These are phyloP conservation scores for Apophysomyces sp. DNA, from an alignment of 371 early-diverging fungal genomes.

Conservation along the genomic window DNA sequence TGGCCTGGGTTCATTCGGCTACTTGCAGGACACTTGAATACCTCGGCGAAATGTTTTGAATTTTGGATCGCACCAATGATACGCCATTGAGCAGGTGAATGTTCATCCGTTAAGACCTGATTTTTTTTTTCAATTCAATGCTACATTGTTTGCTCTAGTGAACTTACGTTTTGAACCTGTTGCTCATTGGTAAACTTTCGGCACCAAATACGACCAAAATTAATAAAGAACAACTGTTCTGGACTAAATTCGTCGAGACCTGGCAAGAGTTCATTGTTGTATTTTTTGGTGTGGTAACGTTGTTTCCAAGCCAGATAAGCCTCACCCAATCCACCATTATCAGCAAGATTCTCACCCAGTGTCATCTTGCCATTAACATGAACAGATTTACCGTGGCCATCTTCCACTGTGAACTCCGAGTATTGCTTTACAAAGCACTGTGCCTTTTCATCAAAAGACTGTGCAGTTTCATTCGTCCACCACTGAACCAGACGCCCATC, in stretches of 20 bases:
- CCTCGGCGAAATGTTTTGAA: conserved; percentile 58
- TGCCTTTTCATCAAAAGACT: conserved; percentile 48
- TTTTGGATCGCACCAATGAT: conserved; percentile 67
- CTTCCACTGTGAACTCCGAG: conserved; percentile 38
- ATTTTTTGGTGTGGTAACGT: conserved; percentile 13
- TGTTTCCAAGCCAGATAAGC: conserved; percentile 27
- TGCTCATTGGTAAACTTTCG: conserved; percentile 36
- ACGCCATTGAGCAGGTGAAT: conserved; percentile 55
- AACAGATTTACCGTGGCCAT: conserved; percentile 16
- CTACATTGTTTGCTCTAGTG: background rate
- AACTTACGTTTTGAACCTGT: conserved; percentile 32
- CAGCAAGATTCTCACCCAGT: conserved; percentile 73
- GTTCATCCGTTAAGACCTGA: conserved; percentile 47
- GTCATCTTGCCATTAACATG: conserved; percentile 61
- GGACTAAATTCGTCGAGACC: conserved; percentile 45
- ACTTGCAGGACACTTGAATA: conserved; percentile 57
- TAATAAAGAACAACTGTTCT: conserved; percentile 57
- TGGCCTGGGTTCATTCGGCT: conserved; percentile 55
- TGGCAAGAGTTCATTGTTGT: conserved; percentile 48
- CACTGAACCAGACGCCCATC: conserved; percentile 50
- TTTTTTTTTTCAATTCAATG: background rate
- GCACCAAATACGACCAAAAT: conserved; percentile 58
- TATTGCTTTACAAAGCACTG: conserved; percentile 72
- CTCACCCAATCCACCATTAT: conserved; percentile 67
- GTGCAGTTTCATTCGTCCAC: conserved; percentile 61